Conservation (phyloP, 441 rosid genomes). For the Hura crepitans region DNA sequence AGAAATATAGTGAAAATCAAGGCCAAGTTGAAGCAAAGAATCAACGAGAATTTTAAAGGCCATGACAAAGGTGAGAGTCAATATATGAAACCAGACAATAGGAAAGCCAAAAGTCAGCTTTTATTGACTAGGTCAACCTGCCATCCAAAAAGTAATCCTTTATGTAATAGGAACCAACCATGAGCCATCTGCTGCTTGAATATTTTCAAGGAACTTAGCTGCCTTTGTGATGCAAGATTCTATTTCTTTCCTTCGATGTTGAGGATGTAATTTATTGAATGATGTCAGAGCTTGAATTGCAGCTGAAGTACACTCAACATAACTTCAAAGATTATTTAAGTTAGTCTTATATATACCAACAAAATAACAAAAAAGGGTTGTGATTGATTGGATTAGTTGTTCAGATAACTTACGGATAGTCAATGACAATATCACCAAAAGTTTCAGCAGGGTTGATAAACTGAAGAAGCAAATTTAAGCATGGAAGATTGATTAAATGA, state of each 20-base stretch:
- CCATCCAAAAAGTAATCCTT: neutral
- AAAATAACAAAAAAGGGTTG: conserved; percentile 11
- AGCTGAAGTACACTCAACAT: conserved; percentile 67
- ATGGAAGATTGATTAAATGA: neutral
- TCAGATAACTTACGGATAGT: conserved; percentile 73
- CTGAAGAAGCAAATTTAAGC: conserved; percentile 40
- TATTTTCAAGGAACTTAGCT: conserved; percentile 35
- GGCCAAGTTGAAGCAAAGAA: neutral
- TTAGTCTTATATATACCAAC: conserved; percentile 16
- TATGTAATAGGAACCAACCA: conserved; percentile 20
- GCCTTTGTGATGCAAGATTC: conserved; percentile 45
- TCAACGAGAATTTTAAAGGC: neutral
- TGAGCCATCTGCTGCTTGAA: conserved; percentile 55
- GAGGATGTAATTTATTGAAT: conserved; percentile 53
- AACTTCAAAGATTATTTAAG: conserved; percentile 20
- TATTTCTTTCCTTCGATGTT: conserved; percentile 55
- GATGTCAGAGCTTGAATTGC: conserved; percentile 52
- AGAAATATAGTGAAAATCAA: neutral
- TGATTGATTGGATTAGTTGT: conserved; percentile 18
- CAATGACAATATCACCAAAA: conserved; percentile 93
- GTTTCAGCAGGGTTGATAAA: conserved; percentile 97
- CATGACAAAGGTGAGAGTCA: neutral
- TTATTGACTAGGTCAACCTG: neutral
- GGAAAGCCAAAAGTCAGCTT: neutral
- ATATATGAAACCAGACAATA: neutral